These are phyloP conservation scores for Ophiostoma perfectum DNA, from an alignment of 2,329 filamentous ascomycete species.

Conservation along the genomic window DNA sequence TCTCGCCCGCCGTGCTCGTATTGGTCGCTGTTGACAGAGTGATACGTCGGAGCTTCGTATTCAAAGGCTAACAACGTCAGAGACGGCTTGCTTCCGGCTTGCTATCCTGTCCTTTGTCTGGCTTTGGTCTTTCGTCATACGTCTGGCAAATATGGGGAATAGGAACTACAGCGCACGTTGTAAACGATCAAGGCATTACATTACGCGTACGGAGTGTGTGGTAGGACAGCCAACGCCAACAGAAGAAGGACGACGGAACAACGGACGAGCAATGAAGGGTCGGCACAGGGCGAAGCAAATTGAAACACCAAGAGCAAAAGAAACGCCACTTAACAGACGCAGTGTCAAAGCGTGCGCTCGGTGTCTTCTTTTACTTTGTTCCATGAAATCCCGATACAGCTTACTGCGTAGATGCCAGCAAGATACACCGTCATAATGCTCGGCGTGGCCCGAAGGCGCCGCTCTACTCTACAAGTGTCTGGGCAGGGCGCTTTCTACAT, in stretches of 20 bases:
- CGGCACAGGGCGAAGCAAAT: too few relatives aligned
- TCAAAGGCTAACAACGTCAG: neutral
- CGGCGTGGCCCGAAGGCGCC: too few relatives aligned
- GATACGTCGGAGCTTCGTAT: neutral
- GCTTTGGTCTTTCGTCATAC: neutral
- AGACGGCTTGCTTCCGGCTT: neutral
- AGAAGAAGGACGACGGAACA: neutral
- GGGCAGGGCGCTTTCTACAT: neutral
- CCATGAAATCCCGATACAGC: too few relatives aligned
- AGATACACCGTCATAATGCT: too few relatives aligned
- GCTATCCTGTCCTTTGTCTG: neutral
- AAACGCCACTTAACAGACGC: too few relatives aligned
- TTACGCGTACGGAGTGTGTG: conserved; percentile 10
- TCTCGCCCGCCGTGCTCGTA: neutral
- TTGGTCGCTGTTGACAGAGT: neutral
- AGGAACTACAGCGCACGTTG: neutral
- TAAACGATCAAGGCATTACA: neutral
- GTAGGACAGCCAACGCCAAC: neutral
- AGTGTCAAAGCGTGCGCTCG: too few relatives aligned
- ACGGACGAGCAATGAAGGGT: neutral
- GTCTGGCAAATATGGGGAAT: conserved; percentile 1
- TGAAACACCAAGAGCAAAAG: too few relatives aligned
- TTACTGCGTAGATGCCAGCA: too few relatives aligned
- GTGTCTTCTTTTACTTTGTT: too few relatives aligned
- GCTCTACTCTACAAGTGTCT: neutral